Evolutionary conservation across 208 protist genomes (phyloP).

Genomic region (Acanthamoeba lenticulata): DNA sequence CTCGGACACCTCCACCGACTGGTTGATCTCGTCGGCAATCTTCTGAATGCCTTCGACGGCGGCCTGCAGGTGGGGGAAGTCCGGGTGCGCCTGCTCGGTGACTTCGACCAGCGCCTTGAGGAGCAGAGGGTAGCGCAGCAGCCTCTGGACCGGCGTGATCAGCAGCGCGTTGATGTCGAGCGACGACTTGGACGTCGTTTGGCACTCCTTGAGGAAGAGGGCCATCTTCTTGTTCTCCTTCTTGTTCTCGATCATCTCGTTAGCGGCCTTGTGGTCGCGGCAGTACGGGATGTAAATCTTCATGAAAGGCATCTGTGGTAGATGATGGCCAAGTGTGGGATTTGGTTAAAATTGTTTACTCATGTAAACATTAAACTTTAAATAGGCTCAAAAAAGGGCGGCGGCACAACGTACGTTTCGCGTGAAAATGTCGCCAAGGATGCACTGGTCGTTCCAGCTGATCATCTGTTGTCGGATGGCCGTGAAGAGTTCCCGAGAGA

Average conservation of each 20-base stretch:
- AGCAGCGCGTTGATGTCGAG: conserved; percentile 42
- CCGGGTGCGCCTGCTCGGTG: neutral
- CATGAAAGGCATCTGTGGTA: conserved; percentile 22
- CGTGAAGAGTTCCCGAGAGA: neutral
- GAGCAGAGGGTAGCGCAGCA: conserved; percentile 9
- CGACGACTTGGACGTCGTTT: neutral
- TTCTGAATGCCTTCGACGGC: conserved; percentile 10
- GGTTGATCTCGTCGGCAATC: conserved; percentile 43
- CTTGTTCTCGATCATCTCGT: conserved; percentile 6
- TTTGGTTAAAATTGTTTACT: neutral
- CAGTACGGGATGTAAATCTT: conserved; percentile 53
- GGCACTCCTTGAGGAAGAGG: conserved; percentile 10
- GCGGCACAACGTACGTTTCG: neutral
- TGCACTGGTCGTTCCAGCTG: neutral
- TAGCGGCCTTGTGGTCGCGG: neutral
- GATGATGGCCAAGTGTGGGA: neutral
- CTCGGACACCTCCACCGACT: conserved; percentile 5
- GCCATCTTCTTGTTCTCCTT: conserved; percentile 19
- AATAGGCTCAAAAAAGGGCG: neutral
- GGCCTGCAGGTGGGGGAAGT: neutral
- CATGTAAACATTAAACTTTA: too few relatives aligned
- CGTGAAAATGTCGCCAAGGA: neutral
- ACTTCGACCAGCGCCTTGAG: neutral
- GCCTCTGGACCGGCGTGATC: conserved; percentile 30
- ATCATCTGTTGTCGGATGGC: neutral